phyloP scores from a whole-genome alignment of 192 early-diverging fungal genomes.

The Umbelopsis isabellina region DNA sequence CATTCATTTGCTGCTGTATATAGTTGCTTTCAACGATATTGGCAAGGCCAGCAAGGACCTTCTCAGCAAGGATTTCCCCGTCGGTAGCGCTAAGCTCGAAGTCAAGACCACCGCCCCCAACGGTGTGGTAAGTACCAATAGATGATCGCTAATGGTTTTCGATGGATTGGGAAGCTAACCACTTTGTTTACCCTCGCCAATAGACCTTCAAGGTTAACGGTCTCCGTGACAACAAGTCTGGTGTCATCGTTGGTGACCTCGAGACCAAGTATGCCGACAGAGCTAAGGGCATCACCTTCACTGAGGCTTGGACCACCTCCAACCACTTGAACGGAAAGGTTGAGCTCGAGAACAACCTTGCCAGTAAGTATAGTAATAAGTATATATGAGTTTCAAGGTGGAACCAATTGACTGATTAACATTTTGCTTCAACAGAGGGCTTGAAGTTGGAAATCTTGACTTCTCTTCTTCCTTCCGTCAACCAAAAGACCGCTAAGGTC shows the following conservation, averaged over 20 bases:
- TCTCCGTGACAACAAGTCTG: constrained; percentile 92
- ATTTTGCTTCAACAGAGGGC: constrained; percentile 59
- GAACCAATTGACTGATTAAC: neutral
- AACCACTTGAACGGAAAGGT: constrained; percentile 92
- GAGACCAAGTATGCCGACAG: constrained; percentile 98
- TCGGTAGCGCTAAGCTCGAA: constrained; percentile 93
- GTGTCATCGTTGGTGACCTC: constrained; percentile 92
- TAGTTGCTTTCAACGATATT: constrained; percentile 91
- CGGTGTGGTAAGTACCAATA: constrained; percentile 81
- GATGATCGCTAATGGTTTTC: too few relatives aligned
- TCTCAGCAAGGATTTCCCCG: constrained; percentile 96
- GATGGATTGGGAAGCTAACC: neutral
- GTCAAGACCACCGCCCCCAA: constrained; percentile 95
- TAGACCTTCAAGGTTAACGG: constrained; percentile 97
- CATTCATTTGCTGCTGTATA: constrained; percentile 39
- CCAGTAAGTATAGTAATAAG: constrained; percentile 47
- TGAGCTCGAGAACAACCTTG: constrained; percentile 92
- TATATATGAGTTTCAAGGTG: neutral
- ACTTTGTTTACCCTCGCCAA: neutral
- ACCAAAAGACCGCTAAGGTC: constrained; percentile 78
- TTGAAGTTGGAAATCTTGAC: constrained; percentile 92
- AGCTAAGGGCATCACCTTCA: constrained; percentile 91
- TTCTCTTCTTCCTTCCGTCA: constrained; percentile 83
- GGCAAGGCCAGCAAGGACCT: constrained; percentile 96
- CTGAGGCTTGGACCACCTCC: constrained; percentile 95